These are phyloP conservation scores for Cicer arietinum DNA, from an alignment of 306 rosid species.

Conservation along the genomic window DNA sequence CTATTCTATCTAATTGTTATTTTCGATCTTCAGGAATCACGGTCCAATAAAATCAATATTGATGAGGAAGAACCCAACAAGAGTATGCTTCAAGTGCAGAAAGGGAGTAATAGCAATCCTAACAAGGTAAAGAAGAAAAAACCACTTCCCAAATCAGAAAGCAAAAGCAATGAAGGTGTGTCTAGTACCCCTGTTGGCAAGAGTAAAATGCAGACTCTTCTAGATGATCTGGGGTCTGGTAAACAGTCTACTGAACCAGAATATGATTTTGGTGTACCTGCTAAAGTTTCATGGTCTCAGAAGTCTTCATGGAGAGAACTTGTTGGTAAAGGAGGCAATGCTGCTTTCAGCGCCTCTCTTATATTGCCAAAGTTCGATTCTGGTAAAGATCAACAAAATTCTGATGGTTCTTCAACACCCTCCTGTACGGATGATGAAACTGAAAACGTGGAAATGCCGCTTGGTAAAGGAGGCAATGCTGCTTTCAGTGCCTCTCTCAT, in stretches of 20 bases:
- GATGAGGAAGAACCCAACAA: constrained; percentile 44
- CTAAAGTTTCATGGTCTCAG: constrained; percentile 66
- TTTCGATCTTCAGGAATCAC: constrained; percentile 54
- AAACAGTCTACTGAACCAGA: constrained; percentile 46
- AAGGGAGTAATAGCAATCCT: constrained; percentile 41
- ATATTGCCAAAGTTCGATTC: constrained; percentile 49
- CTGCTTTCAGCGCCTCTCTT: constrained; percentile 60
- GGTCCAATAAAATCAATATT: constrained; percentile 39
- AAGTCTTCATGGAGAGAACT: constrained; percentile 85
- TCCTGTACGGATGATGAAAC: constrained; percentile 36
- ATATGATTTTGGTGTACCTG: constrained; percentile 43
- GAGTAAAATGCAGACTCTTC: constrained; percentile 35
- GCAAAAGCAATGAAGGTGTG: constrained; percentile 38
- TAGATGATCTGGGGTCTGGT: constrained; percentile 44
- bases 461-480: constrained; percentile 51
- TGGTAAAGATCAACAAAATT: constrained; percentile 36
- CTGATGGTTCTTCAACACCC: constrained; percentile 32
- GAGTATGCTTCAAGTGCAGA: constrained; percentile 39
- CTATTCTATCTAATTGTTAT: constrained; percentile 36
- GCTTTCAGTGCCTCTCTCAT: constrained; percentile 61
- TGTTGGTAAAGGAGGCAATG: constrained; percentile 52
- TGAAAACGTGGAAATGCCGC: constrained; percentile 22
- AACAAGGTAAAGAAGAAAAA: constrained; percentile 56
- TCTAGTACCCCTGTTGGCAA: constrained; percentile 44
- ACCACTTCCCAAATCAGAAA: constrained; percentile 41